Conservation (phyloP, 1,139 yeast genomes). For the Wickerhamomyces sp. region DNA sequence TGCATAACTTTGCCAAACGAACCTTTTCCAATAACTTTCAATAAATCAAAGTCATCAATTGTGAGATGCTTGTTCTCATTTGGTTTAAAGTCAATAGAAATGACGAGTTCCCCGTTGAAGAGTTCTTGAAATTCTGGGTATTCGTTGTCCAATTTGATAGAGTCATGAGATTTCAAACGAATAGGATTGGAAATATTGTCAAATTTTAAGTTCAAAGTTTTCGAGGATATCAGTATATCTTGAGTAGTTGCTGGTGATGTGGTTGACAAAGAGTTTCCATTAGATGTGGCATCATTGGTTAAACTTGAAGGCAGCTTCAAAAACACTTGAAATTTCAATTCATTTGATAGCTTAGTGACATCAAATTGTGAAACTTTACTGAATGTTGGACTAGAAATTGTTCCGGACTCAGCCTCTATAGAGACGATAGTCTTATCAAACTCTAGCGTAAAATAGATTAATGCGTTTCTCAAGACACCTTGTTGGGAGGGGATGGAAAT, state of each 20-base stretch:
- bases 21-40: slow-evolving; percentile 96
- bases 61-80: slow-evolving; percentile 64
- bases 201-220: slow-evolving; percentile 33
- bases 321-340: slow-evolving; percentile 64
- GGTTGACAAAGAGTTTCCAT: not conserved
- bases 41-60: slow-evolving; percentile 86
- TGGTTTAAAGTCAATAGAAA: slow-evolving; percentile 78
- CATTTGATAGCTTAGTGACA: slow-evolving; percentile 63
- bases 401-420: slow-evolving; percentile 76
- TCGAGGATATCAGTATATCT: slow-evolving; percentile 32
- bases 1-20: slow-evolving; percentile 99
- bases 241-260: slow-evolving; percentile 1
- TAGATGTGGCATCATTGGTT: slow-evolving; percentile 27
- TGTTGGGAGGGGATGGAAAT: slow-evolving; percentile 51
- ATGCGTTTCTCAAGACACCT: slow-evolving; percentile 41
- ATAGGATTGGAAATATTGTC: slow-evolving; percentile 34
- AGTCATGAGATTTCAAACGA: slow-evolving; percentile 44
- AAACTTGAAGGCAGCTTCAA: slow-evolving; percentile 70
- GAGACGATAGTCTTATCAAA: slow-evolving; percentile 79
- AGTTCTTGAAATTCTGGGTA: slow-evolving; percentile 7
- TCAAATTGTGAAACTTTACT: slow-evolving; percentile 90
- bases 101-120: slow-evolving; percentile 39
- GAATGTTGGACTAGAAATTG: slow-evolving; percentile 63
- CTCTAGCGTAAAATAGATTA: slow-evolving; percentile 67
- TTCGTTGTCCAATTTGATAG: slow-evolving; percentile 34